A percentile compares a stretch with the other conserved stretches of the same genome.
Evolutionary conservation across 371 early-diverging fungal genomes (phyloP).

Genomic region (Encephalitozoon cuniculi): DNA sequence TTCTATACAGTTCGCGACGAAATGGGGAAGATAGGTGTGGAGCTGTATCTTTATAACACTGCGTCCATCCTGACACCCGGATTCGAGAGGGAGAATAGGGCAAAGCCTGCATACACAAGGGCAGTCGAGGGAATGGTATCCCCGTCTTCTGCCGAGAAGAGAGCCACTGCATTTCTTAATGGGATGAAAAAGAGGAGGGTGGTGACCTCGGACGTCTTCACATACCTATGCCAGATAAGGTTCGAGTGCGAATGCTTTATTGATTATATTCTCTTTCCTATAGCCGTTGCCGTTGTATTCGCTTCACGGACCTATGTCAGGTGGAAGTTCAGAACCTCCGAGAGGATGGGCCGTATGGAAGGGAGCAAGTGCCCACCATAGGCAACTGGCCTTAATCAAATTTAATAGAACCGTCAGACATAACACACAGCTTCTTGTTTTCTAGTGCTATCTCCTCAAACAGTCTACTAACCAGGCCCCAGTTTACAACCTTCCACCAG

Average conservation of each 20-base stretch:
- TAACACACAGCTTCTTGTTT: slow-evolving; percentile 49
- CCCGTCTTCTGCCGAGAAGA: slow-evolving; percentile 12
- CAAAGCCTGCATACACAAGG: slow-evolving; percentile 71
- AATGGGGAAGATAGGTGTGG: slow-evolving; percentile 65
- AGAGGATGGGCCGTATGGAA: not conserved
- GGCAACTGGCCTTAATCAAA: not conserved
- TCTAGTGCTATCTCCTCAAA: slow-evolving; percentile 27
- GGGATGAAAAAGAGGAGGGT: slow-evolving; percentile 23
- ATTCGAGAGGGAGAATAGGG: slow-evolving; percentile 68
- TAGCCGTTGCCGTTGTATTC: slow-evolving; percentile 20
- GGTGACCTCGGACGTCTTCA: slow-evolving; percentile 23
- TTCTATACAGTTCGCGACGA: slow-evolving; percentile 71
- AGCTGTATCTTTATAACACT: slow-evolving; percentile 70
- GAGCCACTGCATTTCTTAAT: slow-evolving; percentile 21
- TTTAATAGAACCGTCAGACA: slow-evolving; percentile 62
- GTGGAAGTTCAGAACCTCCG: slow-evolving; percentile 2
- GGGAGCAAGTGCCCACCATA: no score
- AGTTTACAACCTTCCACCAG: slow-evolving; percentile 89
- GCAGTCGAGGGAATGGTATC: slow-evolving; percentile 65
- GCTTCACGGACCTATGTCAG: slow-evolving; percentile 2
- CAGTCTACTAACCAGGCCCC: slow-evolving; percentile 68
- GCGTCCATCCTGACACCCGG: slow-evolving; percentile 73
- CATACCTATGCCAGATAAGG: slow-evolving; percentile 31
- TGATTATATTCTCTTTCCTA: slow-evolving; percentile 44
- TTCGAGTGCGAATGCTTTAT: slow-evolving; percentile 22